phyloP scores from a whole-genome alignment of 2,329 filamentous ascomycete genomes.

The Beauveria sp. region DNA sequence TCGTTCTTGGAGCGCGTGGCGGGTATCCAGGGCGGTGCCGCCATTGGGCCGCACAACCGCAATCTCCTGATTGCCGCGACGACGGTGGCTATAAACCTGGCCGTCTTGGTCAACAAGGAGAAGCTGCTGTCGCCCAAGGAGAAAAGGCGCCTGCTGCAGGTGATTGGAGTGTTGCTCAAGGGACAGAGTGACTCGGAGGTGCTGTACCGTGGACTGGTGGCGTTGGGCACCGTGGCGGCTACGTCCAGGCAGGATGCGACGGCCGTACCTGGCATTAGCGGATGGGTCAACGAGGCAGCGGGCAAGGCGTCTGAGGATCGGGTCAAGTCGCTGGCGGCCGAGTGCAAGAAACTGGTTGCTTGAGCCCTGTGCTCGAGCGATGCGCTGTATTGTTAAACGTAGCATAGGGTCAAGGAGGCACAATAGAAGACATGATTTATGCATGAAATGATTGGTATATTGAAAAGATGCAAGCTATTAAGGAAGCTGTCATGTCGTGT shows the following conservation, averaged over 20 bases:
- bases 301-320: conserved; percentile 38
- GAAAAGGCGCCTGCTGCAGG: conserved; percentile 43
- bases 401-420: not conserved
- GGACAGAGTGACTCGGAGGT: conserved; percentile 72
- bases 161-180: conserved; percentile 55
- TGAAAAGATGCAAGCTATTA: not conserved
- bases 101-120: conserved; percentile 57
- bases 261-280: conserved; percentile 31
- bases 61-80: conserved; percentile 78
- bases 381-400: not conserved
- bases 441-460: not conserved
- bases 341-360: conserved; percentile 32
- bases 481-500: not conserved
- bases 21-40: conserved; percentile 38
- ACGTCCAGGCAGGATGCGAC: conserved; percentile 38
- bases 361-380: not conserved
- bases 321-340: conserved; percentile 38
- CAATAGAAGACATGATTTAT: not conserved
- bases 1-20: conserved; percentile 56
- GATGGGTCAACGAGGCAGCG: conserved; percentile 36
- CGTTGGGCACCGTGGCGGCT: conserved; percentile 66
- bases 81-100: conserved; percentile 77
- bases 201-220: conserved; percentile 73
- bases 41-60: conserved; percentile 54
- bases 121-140: conserved; percentile 29